A percentile compares a stretch with the other conserved stretches of the same genome.
These are phyloP conservation scores for Albophoma yamanashiensis DNA, from an alignment of 2,329 filamentous ascomycete species.

Conservation along the genomic window DNA sequence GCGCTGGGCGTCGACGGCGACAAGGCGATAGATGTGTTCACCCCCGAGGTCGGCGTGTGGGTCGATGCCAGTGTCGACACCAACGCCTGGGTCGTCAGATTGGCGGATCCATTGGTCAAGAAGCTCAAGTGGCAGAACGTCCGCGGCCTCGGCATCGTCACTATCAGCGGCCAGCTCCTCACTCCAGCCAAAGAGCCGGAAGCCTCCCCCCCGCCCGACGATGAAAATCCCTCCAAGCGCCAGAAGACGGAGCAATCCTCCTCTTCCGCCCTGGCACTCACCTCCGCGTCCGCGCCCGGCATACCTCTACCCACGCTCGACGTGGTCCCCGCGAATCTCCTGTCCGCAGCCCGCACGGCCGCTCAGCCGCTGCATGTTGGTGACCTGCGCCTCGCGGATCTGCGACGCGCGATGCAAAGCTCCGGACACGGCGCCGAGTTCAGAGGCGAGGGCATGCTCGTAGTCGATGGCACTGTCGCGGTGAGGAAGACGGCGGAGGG, in stretches of 20 bases:
- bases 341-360: constrained; percentile 62
- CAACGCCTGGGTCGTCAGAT: constrained; percentile 90
- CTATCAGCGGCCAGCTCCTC: constrained; percentile 65
- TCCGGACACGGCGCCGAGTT: constrained; percentile 85
- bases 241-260: constrained; percentile 31
- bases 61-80: constrained; percentile 94
- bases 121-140: constrained; percentile 93
- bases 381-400: constrained; percentile 78
- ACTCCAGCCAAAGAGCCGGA: constrained; percentile 14
- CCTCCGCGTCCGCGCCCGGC: constrained; percentile 8
- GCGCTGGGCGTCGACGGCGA: constrained; percentile 42
- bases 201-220: constrained; percentile 12
- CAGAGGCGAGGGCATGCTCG: constrained; percentile 79
- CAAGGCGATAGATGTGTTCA: constrained; percentile 62
- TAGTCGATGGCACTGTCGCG: constrained; percentile 80
- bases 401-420: constrained; percentile 72
- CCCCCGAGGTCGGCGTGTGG: constrained; percentile 59
- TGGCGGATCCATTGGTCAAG: constrained; percentile 75
- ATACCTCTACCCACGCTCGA: constrained; percentile 38
- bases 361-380: constrained; percentile 90
- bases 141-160: constrained; percentile 79
- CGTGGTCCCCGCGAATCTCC: constrained; percentile 46
- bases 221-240: constrained; percentile 36
- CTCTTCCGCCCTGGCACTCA: constrained; percentile 1
- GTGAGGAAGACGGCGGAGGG: constrained; percentile 84